A percentile compares a stretch with the other conserved stretches of the same genome.
Conservation (phyloP, 495 filamentous ascomycete genomes). For the Penicillium ochrochloron region DNA sequence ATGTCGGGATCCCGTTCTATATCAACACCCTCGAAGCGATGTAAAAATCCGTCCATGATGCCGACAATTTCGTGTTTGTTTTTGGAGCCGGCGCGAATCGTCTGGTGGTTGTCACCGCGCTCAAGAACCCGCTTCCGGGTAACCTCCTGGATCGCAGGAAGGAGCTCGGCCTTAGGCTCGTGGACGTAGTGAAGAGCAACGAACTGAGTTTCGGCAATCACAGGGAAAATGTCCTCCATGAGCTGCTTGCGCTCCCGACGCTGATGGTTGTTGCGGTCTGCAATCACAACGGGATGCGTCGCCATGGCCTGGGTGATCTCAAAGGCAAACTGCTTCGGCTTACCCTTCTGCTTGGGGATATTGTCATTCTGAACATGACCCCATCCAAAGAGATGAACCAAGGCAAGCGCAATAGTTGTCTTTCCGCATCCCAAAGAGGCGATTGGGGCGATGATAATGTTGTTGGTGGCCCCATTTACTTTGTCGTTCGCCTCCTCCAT, state of each 20-base stretch:
- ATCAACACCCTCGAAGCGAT: conserved; percentile 80
- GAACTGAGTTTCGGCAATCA: conserved; percentile 65
- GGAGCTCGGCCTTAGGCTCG: conserved; percentile 60
- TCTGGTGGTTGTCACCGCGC: conserved; percentile 96
- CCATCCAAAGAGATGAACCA: conserved; percentile 86
- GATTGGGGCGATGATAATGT: conserved; percentile 82
- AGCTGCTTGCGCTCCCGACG: conserved; percentile 85
- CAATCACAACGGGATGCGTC: conserved; percentile 73
- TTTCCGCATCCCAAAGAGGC: conserved; percentile 96
- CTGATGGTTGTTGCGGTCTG: conserved; percentile 93
- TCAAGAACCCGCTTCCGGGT: conserved; percentile 78
- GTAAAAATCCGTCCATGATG: conserved; percentile 95
- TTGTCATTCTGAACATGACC: conserved; percentile 97
- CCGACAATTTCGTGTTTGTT: conserved; percentile 63
- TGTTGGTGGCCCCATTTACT: conserved; percentile 52
- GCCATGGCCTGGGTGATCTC: conserved; percentile 64
- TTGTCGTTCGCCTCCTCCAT: conserved; percentile 53
- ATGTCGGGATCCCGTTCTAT: conserved; percentile 67
- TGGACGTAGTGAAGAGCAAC: conserved; percentile 96
- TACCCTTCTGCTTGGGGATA: conserved; percentile 73
- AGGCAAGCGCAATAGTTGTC: conserved; percentile 85
- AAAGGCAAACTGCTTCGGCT: conserved; percentile 72
- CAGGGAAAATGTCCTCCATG: conserved; percentile 71
- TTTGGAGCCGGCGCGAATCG: conserved; percentile 73
- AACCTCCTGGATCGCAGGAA: conserved; percentile 68